Evolutionary conservation across 1,139 yeast genomes (phyloP), one percentile per base, ranked within the genome.

Genomic region (Geotrichum candidum): DNA sequence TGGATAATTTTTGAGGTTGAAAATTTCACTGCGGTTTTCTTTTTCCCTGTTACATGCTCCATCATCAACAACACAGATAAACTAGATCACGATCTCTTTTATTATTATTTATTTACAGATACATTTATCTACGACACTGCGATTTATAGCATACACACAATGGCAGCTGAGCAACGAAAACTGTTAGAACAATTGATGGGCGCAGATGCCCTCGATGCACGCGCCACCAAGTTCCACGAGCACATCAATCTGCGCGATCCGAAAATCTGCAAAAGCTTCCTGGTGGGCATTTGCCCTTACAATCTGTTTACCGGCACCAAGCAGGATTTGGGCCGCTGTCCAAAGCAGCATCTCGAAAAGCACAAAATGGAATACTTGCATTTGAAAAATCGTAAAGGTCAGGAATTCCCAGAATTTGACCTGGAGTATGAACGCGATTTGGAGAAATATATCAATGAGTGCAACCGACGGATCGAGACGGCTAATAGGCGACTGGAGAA

Each of bases 241-340:
- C 50, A 70, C 57, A 66, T 72, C 31, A 69, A 74, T 55, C 75
- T 91, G 68, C 79, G 84, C 33, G 88, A 87, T 65, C 83, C 86
- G 22, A 78, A 84, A 56, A 85, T 91, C 13, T 92, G 98, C 73
- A 88, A 88, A 71, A 80, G 90, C 33, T 92, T 86, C 72, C 73
- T 94, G 18, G 90, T 90, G 7, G 97, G 96, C 1, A 82, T 84
- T n/a, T 92, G 98, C 69, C 95, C 96, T 0, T 89, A 88, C 72
- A 97, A 91, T 68, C 73, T 92, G 62, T 88, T 92, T 70, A 82
- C 82, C 18, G 90, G 90, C 5, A 89, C 97, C 18, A 91, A 90
- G 73, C 90, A 88, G 70, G 91, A 88, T 71, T 73, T 89, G 64
- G 97, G 97, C 0, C 81, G 81, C 62, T 92, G 98, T 72, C 90